phyloP scores from a whole-genome alignment of 257 asterid species.

The Solanum chaucha region DNA sequence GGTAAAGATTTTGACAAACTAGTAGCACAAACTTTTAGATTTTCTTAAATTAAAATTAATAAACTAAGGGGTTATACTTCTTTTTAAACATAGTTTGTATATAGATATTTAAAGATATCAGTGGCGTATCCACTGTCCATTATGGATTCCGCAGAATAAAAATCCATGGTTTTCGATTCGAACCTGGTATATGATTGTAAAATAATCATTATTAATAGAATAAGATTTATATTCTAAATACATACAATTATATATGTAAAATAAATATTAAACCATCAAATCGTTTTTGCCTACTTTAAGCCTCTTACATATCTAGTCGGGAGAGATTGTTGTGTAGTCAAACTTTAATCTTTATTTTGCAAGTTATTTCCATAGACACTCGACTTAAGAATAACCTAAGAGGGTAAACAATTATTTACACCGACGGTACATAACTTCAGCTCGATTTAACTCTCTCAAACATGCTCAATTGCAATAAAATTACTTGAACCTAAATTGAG shows the following conservation, averaged over 20 bases:
- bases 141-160: background rate
- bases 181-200: background rate
- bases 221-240: background rate
- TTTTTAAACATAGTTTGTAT: background rate
- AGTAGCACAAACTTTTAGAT: background rate
- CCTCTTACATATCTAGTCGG: background rate
- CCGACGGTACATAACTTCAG: background rate
- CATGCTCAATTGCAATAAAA: background rate
- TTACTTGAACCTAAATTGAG: background rate
- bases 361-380: background rate
- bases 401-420: background rate
- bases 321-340: background rate
- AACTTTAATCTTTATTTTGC: too few relatives aligned
- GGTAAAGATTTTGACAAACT: background rate
- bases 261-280: background rate
- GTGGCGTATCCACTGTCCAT: background rate
- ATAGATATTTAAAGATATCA: background rate
- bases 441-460: background rate
- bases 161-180: background rate
- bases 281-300: background rate
- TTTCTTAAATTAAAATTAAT: background rate
- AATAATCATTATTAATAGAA: background rate
- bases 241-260: background rate
- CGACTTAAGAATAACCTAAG: background rate
- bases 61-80: background rate